Base-by-base conservation (phyloP, 1,139 yeast species). In the Magnusiomyces starmeri region DNA sequence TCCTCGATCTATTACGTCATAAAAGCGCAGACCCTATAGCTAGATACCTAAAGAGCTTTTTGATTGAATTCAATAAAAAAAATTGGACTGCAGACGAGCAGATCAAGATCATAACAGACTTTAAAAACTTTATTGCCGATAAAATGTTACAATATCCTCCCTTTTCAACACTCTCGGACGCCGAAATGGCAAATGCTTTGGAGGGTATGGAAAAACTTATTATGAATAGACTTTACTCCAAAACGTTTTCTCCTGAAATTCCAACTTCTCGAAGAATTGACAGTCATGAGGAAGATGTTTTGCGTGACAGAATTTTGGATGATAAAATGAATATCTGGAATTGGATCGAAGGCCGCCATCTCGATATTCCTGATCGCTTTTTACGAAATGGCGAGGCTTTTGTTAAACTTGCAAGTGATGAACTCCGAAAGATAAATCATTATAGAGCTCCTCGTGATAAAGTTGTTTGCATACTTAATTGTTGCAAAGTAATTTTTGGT, bases 391-490 rank as follows among this genome's bases (percentile, higher is more conserved):
- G 83, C 14, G 77, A 75, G 34, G 75, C 80, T 47, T 88, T 89
- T 64, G 74, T 87, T 48, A 77, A 78, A 37, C 75, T 85, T 54
- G 95, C 97, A 0, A 77, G 82, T 1, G 70, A 68, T 46, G 75
- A 94, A 66, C 73, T 94, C 49, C 73, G 75, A 57, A 89, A 88
- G 62, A 81, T 92, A 62, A 85, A 86, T 65, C 76, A 79, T 52
- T 94, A 85, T 66, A 78, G 95, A 61, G 94, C 97, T 0, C 98
- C 98, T 10, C 75, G 98, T 52, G 98, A 94, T 64, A 94, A 94
- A 64, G 83, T 89, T 57, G 88, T 92, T 46, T 92, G 98, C 65
- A 75, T 92, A 8, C 73, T 94, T 55, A 94, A 94, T 69, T 82
- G 94, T 53, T 90, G 97, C 65, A 92, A 92, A 66, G 90, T 92